phyloP scores from a whole-genome alignment of 306 rosid genomes.

The Castanospermum australe region DNA sequence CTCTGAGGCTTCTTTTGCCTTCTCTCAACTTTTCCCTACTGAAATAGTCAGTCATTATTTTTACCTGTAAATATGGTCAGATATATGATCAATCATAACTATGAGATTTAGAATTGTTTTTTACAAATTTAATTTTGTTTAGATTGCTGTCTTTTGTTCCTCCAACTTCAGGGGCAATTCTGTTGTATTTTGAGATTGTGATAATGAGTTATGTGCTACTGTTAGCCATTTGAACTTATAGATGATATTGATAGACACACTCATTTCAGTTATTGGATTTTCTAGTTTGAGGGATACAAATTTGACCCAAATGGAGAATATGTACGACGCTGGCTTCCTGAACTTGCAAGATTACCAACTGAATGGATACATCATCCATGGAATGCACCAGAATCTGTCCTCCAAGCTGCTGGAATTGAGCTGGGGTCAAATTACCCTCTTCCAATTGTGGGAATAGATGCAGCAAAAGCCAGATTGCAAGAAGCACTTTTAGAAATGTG shows the following conservation, averaged over 20 bases:
- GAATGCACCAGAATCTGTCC: conserved; percentile 88
- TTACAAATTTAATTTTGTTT: neutral
- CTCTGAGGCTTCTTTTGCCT: neutral
- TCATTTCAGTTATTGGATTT: conserved; percentile 29
- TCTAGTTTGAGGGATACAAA: conserved; percentile 86
- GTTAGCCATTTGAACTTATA: conserved; percentile 14
- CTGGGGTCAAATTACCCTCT: conserved; percentile 92
- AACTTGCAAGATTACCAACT: conserved; percentile 84
- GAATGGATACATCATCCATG: conserved; percentile 98
- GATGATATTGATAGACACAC: conserved; percentile 25
- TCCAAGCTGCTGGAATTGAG: conserved; percentile 93
- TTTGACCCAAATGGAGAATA: conserved; percentile 89
- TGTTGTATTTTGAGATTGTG: neutral
- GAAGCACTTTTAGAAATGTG: conserved; percentile 80
- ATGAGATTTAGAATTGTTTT: neutral
- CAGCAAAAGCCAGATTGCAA: conserved; percentile 70
- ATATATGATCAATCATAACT: neutral
- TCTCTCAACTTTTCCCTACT: neutral
- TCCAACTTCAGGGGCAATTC: neutral
- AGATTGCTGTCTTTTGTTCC: neutral
- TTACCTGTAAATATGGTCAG: neutral
- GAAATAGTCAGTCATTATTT: neutral
- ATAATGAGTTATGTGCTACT: neutral
- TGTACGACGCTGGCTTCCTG: conserved; percentile 95
- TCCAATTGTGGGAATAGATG: conserved; percentile 81